These are phyloP conservation scores for Zoysia pacifica DNA, from an alignment of 176 grass and related monocot species.

Conservation along the genomic window DNA sequence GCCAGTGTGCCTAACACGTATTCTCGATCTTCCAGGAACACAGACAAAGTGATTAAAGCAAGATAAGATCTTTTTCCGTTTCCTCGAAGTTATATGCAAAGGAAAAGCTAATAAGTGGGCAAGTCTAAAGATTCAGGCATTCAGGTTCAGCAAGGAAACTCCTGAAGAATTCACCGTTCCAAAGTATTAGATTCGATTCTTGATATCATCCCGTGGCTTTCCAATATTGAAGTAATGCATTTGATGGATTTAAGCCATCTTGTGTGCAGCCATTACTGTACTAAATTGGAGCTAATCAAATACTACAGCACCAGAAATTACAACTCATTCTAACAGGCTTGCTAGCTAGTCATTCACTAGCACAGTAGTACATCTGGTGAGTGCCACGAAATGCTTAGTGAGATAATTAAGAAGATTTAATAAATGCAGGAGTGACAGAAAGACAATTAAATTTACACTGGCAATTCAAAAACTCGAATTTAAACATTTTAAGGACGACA, in stretches of 20 bases:
- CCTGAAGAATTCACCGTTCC: conserved; percentile 20
- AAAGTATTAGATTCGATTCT: conserved; percentile 23
- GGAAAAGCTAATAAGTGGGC: background rate
- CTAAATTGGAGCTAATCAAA: background rate
- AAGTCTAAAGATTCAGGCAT: conserved; percentile 16
- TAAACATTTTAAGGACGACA: background rate
- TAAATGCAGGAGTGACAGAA: background rate
- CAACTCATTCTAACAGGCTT: background rate
- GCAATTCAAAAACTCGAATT: background rate
- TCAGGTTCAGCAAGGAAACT: conserved; percentile 7
- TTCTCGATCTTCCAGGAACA: conserved; percentile 24
- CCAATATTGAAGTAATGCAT: background rate
- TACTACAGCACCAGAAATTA: background rate
- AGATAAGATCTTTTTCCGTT: background rate
- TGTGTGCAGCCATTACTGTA: background rate
- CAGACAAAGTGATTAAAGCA: background rate
- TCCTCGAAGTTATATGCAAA: background rate
- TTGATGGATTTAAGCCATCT: background rate
- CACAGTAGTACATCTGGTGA: background rate
- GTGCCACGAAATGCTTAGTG: background rate
- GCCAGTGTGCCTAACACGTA: conserved; percentile 10
- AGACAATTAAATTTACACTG: background rate
- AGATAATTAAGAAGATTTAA: background rate
- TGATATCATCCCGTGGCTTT: background rate
- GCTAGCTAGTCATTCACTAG: background rate